Base-by-base conservation (phyloP, 805 yeast species). In the Yarrowia yakushimensis region DNA sequence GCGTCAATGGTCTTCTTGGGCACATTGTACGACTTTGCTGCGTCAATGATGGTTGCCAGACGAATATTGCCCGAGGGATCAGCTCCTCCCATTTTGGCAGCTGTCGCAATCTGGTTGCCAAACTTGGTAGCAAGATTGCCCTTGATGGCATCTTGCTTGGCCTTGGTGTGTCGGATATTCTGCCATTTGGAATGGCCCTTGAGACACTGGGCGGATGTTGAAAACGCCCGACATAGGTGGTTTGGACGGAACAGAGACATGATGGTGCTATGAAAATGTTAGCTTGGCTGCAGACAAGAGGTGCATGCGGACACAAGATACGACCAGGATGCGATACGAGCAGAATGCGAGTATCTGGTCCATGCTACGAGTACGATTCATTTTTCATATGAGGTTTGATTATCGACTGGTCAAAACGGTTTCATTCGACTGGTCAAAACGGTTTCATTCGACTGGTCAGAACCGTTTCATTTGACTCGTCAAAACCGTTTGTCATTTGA, bases 111-210 rank as follows among this genome's bases (percentile, higher is more conserved):
- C 68, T 84, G 81, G 46, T 84, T 81, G 6, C 97, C 87, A 69
- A 88, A 78, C 67, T 85, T 83, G 68, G 85, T 87, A 5, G 90
- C 85, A 28, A 84, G 78, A 63, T 84, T 81, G 64, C 90, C 86
- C 72, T 83, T 85, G 64, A 81, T 84, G 20, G 90, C 88, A 75
- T 93, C 99, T 70, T 91, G 90, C 66, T 90, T 89, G 62, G 96
- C 96, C 75, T 93, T 93, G 71, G 88, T 94, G 71, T 91, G 97
- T 71, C 91, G 88, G 68, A 94, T 93, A 52, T 88, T 90, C 43
- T 96, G 89, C 99, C 99, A 93, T 74, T 92, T 93, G 36, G 90
- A 87, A 73, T 93, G 99, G 1, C 99, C 99, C 0, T 90, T 85
- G n/a, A 65, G 39, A 8, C 39, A 28, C 31, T 20, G 48, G 8